Evolutionary conservation across 2,329 filamentous ascomycete genomes (phyloP).

Genomic region (Xylaria multiplex): DNA sequence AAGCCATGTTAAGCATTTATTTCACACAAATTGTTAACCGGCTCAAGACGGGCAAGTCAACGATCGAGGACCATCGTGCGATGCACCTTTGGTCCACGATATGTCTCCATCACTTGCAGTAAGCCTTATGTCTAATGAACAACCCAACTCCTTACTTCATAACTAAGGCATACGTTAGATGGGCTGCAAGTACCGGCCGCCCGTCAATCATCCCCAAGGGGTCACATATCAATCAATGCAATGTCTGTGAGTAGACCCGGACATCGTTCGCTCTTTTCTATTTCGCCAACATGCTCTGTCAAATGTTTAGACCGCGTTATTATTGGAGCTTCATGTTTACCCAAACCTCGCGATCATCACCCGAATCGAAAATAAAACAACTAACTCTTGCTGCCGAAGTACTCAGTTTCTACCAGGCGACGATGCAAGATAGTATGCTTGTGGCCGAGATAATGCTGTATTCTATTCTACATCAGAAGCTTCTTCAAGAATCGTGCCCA

Average conservation of each 20-base stretch:
- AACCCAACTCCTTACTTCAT: background rate
- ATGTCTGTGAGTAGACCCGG: slow-evolving; percentile 41
- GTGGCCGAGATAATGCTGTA: slow-evolving; percentile 54
- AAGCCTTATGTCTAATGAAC: slow-evolving; percentile 23
- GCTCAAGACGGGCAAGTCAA: slow-evolving; percentile 48
- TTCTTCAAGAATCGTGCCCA: slow-evolving; percentile 47
- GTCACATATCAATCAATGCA: slow-evolving; percentile 53
- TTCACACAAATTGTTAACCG: slow-evolving; percentile 54
- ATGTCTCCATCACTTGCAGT: slow-evolving; percentile 53
- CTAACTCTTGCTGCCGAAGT: slow-evolving; percentile 36
- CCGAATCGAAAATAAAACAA: too few relatives aligned
- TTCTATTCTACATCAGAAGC: slow-evolving; percentile 51
- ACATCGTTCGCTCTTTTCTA: background rate
- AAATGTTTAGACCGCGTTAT: background rate
- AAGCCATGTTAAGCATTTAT: slow-evolving; percentile 56
- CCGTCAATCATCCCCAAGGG: slow-evolving; percentile 52
- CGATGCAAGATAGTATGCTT: slow-evolving; percentile 55
- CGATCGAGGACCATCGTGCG: slow-evolving; percentile 49
- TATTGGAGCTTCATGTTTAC: background rate
- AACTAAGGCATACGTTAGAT: slow-evolving; percentile 44
- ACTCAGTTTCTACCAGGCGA: slow-evolving; percentile 54
- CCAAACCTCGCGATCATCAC: background rate
- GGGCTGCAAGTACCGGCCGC: slow-evolving; percentile 54
- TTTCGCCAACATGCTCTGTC: background rate
- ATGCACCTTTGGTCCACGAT: slow-evolving; percentile 53